Percentiles rank a stretch among this genome's conserved stretches.
Evolutionary conservation across 768 basidiomycete species (phyloP).

Genomic region (Solioccasus polychromus): DNA sequence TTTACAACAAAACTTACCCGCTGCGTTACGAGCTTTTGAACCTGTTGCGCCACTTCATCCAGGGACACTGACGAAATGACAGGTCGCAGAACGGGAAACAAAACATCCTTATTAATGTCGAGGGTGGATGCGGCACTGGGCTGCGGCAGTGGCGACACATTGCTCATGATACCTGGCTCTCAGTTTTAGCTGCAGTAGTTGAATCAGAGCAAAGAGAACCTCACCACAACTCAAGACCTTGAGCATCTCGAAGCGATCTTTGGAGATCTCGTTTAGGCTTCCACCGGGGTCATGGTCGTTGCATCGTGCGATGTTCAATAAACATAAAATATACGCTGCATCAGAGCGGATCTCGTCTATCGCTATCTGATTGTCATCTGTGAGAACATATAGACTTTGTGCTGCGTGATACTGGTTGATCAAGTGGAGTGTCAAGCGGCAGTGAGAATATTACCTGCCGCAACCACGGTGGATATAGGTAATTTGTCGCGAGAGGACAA

Average conservation of each 20-base stretch:
- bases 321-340: slow-evolving; percentile 58
- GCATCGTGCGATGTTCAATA: slow-evolving; percentile 58
- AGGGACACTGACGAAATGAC: slow-evolving; percentile 61
- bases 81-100: slow-evolving; percentile 69
- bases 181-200: neutral
- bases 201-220: slow-evolving; percentile 9
- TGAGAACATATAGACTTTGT: slow-evolving; percentile 89
- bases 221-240: slow-evolving; percentile 69
- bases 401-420: slow-evolving; percentile 41
- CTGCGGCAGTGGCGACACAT: slow-evolving; percentile 74
- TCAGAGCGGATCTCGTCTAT: slow-evolving; percentile 62
- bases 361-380: slow-evolving; percentile 83
- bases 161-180: slow-evolving; percentile 65
- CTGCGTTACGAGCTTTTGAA: slow-evolving; percentile 49
- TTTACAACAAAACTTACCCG: slow-evolving; percentile 39
- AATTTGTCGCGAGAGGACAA: slow-evolving; percentile 66
- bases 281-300: slow-evolving; percentile 29
- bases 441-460: slow-evolving; percentile 60
- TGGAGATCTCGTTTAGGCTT: slow-evolving; percentile 41
- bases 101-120: slow-evolving; percentile 68
- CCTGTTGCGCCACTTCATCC: slow-evolving; percentile 43
- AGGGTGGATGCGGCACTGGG: slow-evolving; percentile 56
- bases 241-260: slow-evolving; percentile 52
- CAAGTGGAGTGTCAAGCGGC: neutral
- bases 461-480: slow-evolving; percentile 66